Conservation (phyloP, 2,329 filamentous ascomycete species). For the Phoma sp. region DNA sequence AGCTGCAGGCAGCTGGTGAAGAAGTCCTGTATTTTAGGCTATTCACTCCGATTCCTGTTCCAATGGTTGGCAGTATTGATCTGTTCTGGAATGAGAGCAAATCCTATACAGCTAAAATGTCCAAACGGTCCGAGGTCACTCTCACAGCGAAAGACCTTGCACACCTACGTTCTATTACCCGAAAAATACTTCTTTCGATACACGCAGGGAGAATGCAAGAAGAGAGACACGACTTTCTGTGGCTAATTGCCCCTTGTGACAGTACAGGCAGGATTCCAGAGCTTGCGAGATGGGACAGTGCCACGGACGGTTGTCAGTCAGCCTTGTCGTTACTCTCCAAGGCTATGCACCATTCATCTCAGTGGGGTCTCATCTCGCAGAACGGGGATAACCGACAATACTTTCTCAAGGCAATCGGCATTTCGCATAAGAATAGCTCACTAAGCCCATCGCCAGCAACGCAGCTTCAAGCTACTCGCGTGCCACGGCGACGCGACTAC, state of each 20-base stretch:
- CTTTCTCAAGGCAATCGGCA: slow-evolving; percentile 15
- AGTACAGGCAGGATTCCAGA: slow-evolving; percentile 5
- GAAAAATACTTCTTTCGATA: slow-evolving; percentile 33
- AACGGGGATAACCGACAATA: slow-evolving; percentile 33
- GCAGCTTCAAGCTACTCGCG: slow-evolving; percentile 38
- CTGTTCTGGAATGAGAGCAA: slow-evolving; percentile 44
- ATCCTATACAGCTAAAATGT: slow-evolving; percentile 27
- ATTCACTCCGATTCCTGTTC: slow-evolving; percentile 29
- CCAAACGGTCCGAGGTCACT: slow-evolving; percentile 11
- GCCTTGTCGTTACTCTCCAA: slow-evolving; percentile 23
- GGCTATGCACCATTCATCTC: slow-evolving; percentile 2
- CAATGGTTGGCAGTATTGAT: slow-evolving; percentile 23
- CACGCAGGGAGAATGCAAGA: slow-evolving; percentile 29
- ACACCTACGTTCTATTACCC: slow-evolving; percentile 32
- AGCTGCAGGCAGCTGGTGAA: slow-evolving; percentile 19
- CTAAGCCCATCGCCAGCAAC: background rate
- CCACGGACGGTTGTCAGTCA: slow-evolving; percentile 16
- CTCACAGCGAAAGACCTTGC: slow-evolving; percentile 26
- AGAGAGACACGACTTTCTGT: slow-evolving; percentile 37
- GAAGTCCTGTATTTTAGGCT: slow-evolving; percentile 31
- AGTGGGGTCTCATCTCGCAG: slow-evolving; percentile 35
- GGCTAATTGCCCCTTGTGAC: slow-evolving; percentile 36
- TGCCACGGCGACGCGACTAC: slow-evolving; percentile 65
- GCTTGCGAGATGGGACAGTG: slow-evolving; percentile 26
- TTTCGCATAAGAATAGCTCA: background rate